Base-by-base conservation (phyloP, 2,329 filamentous ascomycete species). In the Fusarium papillatum region DNA sequence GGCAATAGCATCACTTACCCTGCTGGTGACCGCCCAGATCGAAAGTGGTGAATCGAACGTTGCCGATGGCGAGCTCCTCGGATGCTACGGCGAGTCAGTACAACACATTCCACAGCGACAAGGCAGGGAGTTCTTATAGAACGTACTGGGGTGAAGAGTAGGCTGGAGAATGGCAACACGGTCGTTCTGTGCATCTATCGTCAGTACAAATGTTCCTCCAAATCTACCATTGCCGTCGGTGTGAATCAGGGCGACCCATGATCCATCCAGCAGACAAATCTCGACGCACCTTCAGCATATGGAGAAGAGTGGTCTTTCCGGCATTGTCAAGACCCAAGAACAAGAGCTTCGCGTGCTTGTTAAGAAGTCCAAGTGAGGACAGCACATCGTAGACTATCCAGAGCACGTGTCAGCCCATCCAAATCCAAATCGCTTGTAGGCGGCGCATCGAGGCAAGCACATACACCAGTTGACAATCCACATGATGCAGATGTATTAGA, bases 381-480 rank as follows among this genome's bases (percentile, higher is more conserved):
- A 98, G 92, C 81, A 97, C 88, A 88, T 98, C 95, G 90, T 95
- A 98, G 87, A 98, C 95, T 84, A 81, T 71, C 69, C 60, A 68
- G 66, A 79, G 77, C 78, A 80, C 80, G 77, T 83, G 83, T 84
- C 82, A 84, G 83, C 79, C 76, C 72, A 78, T 74, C 59, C 31
- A 64, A 67, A 78, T 74, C 55, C 31, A 61, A 67, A 67, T 68
- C 41, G 46, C 48, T 53, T 53, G 48, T 63, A 60, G 67, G 60
- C 53, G 50, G 41, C 60, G 68, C 64, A 65, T 70, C 22, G 67
- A 55, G 61, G 62, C 55, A 66, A 66, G 74, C 78, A 89, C 92
- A 83, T 95, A 97, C 95, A 97, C 95, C 95, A 98, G 91, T 96
- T 95, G 84, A 98, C 87, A 85, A 98, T 94, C 95, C 95, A 98